A percentile compares a stretch with the other conserved stretches of the same genome.
phyloP scores from a whole-genome alignment of 352 stramenopile species.

The Pythium rishiriense region DNA sequence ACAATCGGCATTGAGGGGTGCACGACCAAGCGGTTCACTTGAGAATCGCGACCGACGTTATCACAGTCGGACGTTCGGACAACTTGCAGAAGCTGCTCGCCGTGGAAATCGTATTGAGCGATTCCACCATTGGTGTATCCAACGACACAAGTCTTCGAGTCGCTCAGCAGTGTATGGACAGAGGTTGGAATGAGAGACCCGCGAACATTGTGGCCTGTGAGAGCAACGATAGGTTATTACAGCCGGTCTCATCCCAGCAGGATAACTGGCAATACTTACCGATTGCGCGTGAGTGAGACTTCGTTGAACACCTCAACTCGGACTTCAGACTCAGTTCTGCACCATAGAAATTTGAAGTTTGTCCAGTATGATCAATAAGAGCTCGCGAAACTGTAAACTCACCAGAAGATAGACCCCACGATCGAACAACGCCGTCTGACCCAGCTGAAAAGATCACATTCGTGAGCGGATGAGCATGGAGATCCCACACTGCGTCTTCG shows the following conservation, averaged over 20 bases:
- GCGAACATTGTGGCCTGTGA: constrained; percentile 38
- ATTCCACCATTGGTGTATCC: constrained; percentile 74
- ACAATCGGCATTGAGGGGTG: constrained; percentile 85
- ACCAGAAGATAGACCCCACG: constrained; percentile 79
- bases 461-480: constrained; percentile 79
- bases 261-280: constrained; percentile 29
- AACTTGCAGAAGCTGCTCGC: constrained; percentile 78
- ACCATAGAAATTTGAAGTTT: neutral
- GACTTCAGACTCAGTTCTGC: constrained; percentile 77
- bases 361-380: neutral
- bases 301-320: constrained; percentile 61
- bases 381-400: neutral
- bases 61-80: constrained; percentile 70
- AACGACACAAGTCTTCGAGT: constrained; percentile 79
- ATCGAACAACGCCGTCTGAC: constrained; percentile 74
- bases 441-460: constrained; percentile 84
- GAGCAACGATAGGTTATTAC: neutral
- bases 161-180: constrained; percentile 65
- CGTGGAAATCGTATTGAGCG: constrained; percentile 74
- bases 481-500: constrained; percentile 81
- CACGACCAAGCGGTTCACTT: constrained; percentile 68
- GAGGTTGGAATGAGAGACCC: constrained; percentile 71
- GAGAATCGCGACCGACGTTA: constrained; percentile 47
- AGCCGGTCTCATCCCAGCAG: constrained; percentile 13
- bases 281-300: constrained; percentile 46